These are phyloP conservation scores for Verticillium albo-atrum DNA, from an alignment of 2,329 filamentous ascomycete genomes.

Conservation along the genomic window DNA sequence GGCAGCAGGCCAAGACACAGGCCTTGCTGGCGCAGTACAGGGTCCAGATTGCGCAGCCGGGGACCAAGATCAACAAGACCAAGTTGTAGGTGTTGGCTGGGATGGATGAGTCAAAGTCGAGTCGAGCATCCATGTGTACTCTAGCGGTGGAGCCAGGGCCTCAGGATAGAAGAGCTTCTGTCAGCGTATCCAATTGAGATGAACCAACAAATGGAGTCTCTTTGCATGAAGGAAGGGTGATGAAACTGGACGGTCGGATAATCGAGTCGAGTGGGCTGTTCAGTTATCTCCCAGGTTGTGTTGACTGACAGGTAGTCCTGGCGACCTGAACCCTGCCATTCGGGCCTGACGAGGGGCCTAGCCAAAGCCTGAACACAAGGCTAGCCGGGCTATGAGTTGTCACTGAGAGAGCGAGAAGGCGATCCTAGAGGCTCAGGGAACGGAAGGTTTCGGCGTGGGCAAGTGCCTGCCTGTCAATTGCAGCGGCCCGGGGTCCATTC, in stretches of 20 bases:
- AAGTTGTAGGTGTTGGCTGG: conserved; percentile 34
- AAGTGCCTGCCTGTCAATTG: neutral
- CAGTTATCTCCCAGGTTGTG: too few species aligned
- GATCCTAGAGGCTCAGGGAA: neutral
- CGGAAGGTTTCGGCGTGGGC: neutral
- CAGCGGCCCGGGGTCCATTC: neutral
- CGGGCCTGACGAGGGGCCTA: too few species aligned
- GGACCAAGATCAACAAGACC: conserved; percentile 43
- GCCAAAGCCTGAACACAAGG: too few species aligned
- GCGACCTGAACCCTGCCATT: too few species aligned
- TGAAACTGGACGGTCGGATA: too few species aligned
- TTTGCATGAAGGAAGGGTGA: neutral
- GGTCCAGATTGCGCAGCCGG: conserved; percentile 41
- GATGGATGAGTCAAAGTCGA: too few species aligned
- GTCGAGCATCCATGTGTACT: neutral
- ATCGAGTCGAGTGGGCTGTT: neutral
- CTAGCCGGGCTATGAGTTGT: too few species aligned
- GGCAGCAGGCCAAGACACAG: conserved; percentile 61
- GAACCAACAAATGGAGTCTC: neutral
- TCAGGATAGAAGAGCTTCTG: neutral
- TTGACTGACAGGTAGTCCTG: too few species aligned
- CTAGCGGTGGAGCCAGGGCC: neutral
- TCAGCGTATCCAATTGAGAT: neutral
- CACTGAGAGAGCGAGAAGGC: too few species aligned
- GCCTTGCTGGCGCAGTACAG: conserved; percentile 60